phyloP scores from a whole-genome alignment of 768 basidiomycete genomes.

The Auriscalpium orientale region DNA sequence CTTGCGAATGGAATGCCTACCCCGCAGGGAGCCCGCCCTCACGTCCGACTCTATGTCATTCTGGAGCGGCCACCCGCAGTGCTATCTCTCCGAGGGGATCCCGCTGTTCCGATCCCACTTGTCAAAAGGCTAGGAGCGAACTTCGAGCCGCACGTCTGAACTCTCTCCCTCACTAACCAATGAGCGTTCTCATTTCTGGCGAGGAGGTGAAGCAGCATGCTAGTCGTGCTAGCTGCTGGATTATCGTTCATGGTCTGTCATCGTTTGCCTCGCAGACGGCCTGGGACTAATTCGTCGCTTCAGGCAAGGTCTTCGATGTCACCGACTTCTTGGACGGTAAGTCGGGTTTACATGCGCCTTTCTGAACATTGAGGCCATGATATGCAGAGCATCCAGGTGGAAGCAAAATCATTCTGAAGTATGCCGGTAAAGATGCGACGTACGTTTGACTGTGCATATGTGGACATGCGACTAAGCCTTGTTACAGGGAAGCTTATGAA shows the following conservation, averaged over 20 bases:
- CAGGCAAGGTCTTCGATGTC: constrained; percentile 32
- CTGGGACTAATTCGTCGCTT: neutral
- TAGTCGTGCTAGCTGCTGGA: neutral
- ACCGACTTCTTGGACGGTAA: constrained; percentile 30
- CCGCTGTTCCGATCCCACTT: neutral
- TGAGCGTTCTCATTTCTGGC: neutral
- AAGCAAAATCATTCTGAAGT: constrained; percentile 41
- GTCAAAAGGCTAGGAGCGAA: neutral
- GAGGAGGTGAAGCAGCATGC: neutral
- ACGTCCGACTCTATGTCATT: too few species aligned
- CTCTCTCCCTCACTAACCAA: neutral
- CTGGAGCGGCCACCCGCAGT: too few species aligned
- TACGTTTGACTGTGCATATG: neutral
- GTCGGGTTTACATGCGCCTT: neutral
- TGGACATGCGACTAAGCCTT: neutral
- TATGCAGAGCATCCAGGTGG: constrained; percentile 27
- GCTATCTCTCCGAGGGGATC: neutral
- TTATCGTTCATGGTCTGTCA: neutral
- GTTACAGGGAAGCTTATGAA: constrained; percentile 51
- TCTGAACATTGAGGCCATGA: neutral
- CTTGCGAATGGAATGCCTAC: too few species aligned
- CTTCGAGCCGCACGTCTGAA: neutral
- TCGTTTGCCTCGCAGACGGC: neutral
- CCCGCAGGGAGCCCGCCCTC: too few species aligned
- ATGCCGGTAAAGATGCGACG: constrained; percentile 45